Base-by-base conservation (phyloP, 371 early-diverging fungal genomes). In the Smittium mucronatum region DNA sequence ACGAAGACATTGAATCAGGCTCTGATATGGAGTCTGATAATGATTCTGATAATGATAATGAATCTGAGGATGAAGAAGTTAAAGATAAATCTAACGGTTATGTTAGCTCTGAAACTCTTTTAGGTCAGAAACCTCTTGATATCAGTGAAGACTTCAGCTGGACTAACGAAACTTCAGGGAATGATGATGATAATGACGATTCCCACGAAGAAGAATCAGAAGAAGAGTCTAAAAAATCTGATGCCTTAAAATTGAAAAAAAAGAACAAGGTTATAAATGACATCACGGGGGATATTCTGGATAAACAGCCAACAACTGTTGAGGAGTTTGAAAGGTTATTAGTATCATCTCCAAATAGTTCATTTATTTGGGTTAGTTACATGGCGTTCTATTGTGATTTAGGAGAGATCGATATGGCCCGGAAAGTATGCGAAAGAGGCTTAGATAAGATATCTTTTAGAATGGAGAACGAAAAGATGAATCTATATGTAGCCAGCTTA, bases 341-440 rank as follows among this genome's bases (percentile, higher is more conserved):
- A 57, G 82, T 98, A 35, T 93, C 92, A 11, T 93, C 94, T 32
- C 98, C 98, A 74, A 92, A 94, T 82, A 89, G 90, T 35, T 97
- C 97, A 21, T 93, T 86, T 82, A 72, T 97, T 68, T 98, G 98
- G 98, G 91, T 98, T 75, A 92, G 95, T 79, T 98, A 92, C 76
- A 98, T 98, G 97, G 94, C 97, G 2, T 92, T 90, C 82, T 92
- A 92, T 70, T 81, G 95, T 2, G 87, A 94, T 70, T 78, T 94
- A 70, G 89, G 91, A 0, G 93, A 95, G 75, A 85, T 97, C 57
- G 88, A 82, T 30, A 92, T 91, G 73, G 97, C 97, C 5, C 90
- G 97, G 36, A 86, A 86, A 64, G 87, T 97, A 67, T 96, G 90
- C 63, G 91, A 95, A 73, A 88, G 94, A 59, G 98, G 96, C 1